Evolutionary conservation across 257 asterid species (phyloP).

Genomic region (Fraxinus anomala): DNA sequence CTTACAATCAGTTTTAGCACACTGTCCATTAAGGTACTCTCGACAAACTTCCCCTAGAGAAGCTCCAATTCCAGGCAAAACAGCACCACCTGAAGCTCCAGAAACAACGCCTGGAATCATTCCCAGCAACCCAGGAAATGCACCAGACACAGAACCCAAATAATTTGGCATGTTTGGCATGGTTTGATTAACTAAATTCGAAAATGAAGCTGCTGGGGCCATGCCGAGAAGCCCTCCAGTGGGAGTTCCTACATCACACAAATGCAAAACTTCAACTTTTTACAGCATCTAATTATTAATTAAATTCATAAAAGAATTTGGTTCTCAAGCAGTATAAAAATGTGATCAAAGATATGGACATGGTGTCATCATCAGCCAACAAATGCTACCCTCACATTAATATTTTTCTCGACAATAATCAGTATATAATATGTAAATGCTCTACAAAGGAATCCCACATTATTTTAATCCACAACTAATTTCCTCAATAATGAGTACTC

Average conservation of each 20-base stretch:
- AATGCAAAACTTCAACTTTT: slow-evolving; percentile 21
- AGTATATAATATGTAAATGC: not conserved
- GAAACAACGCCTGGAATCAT: slow-evolving; percentile 88
- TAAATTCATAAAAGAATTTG: not conserved
- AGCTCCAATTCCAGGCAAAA: slow-evolving; percentile 92
- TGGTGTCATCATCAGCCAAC: not conserved
- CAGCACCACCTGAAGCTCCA: slow-evolving; percentile 91
- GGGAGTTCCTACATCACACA: slow-evolving; percentile 63
- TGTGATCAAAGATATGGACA: slow-evolving; percentile 11
- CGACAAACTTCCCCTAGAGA: slow-evolving; percentile 91
- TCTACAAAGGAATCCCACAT: not conserved
- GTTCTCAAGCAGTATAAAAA: slow-evolving; percentile 2
- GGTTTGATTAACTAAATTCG: slow-evolving; percentile 84
- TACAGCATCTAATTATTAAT: not conserved
- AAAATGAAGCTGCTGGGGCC: slow-evolving; percentile 69
- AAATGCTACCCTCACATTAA: not conserved
- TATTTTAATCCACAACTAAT: not conserved
- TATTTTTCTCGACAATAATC: not conserved
- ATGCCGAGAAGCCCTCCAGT: slow-evolving; percentile 84
- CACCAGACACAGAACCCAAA: slow-evolving; percentile 88
- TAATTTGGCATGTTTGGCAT: slow-evolving; percentile 99
- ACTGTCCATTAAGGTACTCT: slow-evolving; percentile 82
- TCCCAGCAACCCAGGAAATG: slow-evolving; percentile 94
- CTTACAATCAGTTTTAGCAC: slow-evolving; percentile 79
- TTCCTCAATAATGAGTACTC: not conserved